Percentiles rank a stretch among this genome's conserved stretches.
phyloP scores from a whole-genome alignment of 306 rosid genomes.

The Cucumis cinereus region DNA sequence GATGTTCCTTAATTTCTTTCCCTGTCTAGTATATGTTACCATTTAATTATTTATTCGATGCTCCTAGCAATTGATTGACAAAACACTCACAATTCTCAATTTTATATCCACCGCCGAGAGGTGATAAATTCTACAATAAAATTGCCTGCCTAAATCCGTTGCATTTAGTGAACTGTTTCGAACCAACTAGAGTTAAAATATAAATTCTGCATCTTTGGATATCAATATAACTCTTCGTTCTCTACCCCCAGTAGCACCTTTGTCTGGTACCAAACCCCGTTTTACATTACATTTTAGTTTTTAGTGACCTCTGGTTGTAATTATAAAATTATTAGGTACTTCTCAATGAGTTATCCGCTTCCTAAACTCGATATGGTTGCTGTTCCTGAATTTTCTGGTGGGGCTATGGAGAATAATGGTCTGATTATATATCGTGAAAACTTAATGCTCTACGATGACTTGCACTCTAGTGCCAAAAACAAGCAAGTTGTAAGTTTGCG shows the following conservation, averaged over 20 bases:
- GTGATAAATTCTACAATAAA: not conserved
- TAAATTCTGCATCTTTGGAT: not conserved
- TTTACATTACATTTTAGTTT: not conserved
- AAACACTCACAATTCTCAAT: not conserved
- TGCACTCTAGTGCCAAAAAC: constrained; percentile 25
- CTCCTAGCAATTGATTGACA: not conserved
- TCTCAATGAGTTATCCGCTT: constrained; percentile 35
- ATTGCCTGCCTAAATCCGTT: not conserved
- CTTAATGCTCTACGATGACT: constrained; percentile 32
- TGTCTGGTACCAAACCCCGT: not conserved
- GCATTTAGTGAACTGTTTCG: not conserved
- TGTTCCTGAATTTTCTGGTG: constrained; percentile 42
- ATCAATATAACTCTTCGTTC: not conserved
- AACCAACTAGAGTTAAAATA: not conserved
- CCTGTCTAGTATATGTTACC: not conserved
- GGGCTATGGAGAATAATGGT: constrained; percentile 70
- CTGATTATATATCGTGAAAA: constrained; percentile 42
- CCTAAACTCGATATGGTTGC: constrained; percentile 57
- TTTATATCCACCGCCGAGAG: not conserved
- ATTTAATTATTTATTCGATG: not conserved
- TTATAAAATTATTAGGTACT: constrained; percentile 31
- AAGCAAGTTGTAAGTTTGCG: constrained; percentile 32
- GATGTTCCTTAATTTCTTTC: not conserved
- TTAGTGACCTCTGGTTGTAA: not conserved
- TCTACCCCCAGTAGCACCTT: not conserved